Evolutionary conservation across 768 basidiomycete genomes (phyloP).

Genomic region (Amyloporia xantha): DNA sequence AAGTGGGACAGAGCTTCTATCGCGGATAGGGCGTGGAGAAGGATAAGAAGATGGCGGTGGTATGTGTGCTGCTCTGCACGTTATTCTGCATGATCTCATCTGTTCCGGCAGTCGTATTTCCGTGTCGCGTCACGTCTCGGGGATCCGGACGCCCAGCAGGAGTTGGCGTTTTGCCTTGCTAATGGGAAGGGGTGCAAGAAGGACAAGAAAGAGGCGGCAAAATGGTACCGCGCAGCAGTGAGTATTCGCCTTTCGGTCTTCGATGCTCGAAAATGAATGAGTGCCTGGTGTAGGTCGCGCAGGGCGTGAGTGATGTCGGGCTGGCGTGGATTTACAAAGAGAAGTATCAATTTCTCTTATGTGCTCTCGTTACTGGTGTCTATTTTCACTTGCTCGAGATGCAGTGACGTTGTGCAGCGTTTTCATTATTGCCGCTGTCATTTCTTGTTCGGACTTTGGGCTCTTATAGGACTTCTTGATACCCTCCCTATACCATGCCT

Average conservation of each 20-base stretch:
- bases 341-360: conserved; percentile 47
- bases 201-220: conserved; percentile 77
- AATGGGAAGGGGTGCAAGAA: conserved; percentile 90
- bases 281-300: conserved; percentile 39
- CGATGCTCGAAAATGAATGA: background rate
- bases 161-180: conserved; percentile 77
- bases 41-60: conserved; percentile 87
- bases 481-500: no score
- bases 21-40: conserved; percentile 87
- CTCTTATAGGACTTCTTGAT: no score
- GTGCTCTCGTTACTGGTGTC: background rate
- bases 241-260: conserved; percentile 23
- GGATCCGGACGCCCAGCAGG: conserved; percentile 81
- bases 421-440: no score
- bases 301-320: conserved; percentile 77
- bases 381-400: background rate
- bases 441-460: no score
- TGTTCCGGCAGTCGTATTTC: conserved; percentile 64
- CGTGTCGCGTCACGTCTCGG: conserved; percentile 77
- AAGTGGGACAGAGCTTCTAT: conserved; percentile 89
- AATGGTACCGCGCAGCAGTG: conserved; percentile 87
- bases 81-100: conserved; percentile 13
- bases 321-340: conserved; percentile 91
- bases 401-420: background rate
- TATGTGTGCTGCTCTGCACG: no score